Percentiles rank a stretch among this genome's conserved stretches.
phyloP scores from a whole-genome alignment of 805 yeast species.

The Starmerella apicola region DNA sequence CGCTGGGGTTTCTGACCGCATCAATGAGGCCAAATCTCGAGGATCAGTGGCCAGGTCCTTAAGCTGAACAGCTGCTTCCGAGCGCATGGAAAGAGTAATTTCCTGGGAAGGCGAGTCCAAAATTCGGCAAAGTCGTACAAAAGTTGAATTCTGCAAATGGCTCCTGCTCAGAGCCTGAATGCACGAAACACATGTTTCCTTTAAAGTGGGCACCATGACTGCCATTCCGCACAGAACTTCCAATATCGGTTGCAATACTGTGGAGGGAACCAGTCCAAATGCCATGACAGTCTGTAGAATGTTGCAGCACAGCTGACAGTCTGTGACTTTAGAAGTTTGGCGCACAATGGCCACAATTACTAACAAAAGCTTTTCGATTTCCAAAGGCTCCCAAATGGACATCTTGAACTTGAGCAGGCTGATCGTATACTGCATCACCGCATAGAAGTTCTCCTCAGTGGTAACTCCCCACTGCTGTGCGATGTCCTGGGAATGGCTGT shows the following conservation, averaged over 20 bases:
- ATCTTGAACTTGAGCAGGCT: conserved; percentile 40
- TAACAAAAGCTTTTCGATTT: conserved; percentile 28
- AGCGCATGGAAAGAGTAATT: conserved; percentile 25
- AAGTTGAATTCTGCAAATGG: conserved; percentile 30
- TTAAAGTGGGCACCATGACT: conserved; percentile 29
- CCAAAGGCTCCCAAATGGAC: conserved; percentile 33
- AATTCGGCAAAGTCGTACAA: conserved; percentile 26
- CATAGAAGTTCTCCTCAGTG: conserved; percentile 23
- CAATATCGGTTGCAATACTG: conserved; percentile 30
- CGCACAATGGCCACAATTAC: conserved; percentile 31
- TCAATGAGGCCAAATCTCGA: neutral
- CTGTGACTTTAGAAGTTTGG: conserved; percentile 30
- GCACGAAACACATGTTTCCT: conserved; percentile 30
- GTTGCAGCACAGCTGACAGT: conserved; percentile 31
- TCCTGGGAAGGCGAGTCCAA: conserved; percentile 20
- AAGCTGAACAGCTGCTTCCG: conserved; percentile 29
- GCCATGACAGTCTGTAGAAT: conserved; percentile 35
- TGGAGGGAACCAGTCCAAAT: conserved; percentile 37
- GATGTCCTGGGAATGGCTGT: conserved; percentile 19
- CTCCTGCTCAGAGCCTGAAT: conserved; percentile 31
- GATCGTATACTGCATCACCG: conserved; percentile 30
- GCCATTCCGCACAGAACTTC: conserved; percentile 37
- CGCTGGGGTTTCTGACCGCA: neutral
- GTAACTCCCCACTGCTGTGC: conserved; percentile 24
- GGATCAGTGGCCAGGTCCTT: conserved; percentile 18